Evolutionary conservation across 2,329 filamentous ascomycete species (phyloP).

Genomic region (Diaporthe caulivora): DNA sequence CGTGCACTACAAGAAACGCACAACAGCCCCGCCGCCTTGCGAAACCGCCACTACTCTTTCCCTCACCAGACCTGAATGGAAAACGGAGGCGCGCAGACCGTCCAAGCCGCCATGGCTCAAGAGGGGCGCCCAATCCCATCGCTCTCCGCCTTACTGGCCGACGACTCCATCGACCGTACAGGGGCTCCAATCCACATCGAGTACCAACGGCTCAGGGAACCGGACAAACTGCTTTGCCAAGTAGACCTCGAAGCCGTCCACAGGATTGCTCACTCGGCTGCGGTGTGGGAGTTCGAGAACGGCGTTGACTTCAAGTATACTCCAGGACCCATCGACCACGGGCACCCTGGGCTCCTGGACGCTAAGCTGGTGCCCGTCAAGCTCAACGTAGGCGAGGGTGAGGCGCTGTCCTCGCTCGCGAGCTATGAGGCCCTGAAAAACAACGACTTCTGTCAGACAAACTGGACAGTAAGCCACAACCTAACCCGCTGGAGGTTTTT

Average conservation of each 20-base stretch:
- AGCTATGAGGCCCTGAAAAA: not conserved
- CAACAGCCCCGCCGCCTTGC: not conserved
- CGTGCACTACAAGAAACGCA: not conserved
- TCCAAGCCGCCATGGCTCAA: not conserved
- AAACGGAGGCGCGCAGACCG: too few relatives aligned
- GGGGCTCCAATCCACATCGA: not conserved
- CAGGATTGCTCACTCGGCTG: not conserved
- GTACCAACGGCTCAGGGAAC: not conserved
- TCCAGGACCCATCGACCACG: not conserved
- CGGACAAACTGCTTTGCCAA: rapidly evolving
- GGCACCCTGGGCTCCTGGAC: not conserved
- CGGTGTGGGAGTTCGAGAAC: not conserved
- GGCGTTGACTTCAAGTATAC: not conserved
- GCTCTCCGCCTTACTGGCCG: not conserved
- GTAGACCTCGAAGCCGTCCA: not conserved
- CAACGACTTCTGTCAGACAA: not conserved
- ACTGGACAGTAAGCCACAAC: too few relatives aligned
- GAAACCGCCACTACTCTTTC: not conserved
- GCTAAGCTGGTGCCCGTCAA: not conserved
- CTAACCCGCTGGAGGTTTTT: not conserved
- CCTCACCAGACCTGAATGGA: not conserved
- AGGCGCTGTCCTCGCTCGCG: not conserved
- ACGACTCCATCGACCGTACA: not conserved
- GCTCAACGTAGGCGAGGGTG: not conserved
- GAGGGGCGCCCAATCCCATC: not conserved